Percentiles rank a stretch among this genome's conserved stretches.
Evolutionary conservation across 2,329 filamentous ascomycete genomes (phyloP).

Genomic region (Periconia sp.): DNA sequence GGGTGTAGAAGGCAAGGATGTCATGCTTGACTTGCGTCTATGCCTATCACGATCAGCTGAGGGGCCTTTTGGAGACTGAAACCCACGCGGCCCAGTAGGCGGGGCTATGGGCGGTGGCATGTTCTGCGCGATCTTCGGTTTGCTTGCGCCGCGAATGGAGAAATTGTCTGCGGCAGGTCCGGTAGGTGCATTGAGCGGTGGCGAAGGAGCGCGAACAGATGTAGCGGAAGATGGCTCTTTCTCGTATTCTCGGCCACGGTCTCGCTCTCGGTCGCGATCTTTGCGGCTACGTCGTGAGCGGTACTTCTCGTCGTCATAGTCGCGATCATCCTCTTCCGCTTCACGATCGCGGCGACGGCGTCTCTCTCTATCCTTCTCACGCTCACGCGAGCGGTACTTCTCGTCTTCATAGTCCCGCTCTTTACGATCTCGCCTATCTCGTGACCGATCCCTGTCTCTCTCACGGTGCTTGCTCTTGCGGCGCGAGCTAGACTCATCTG

Average conservation of each 20-base stretch:
- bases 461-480: slow-evolving; percentile 45
- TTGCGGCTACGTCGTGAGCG: slow-evolving; percentile 50
- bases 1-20: slow-evolving; percentile 8
- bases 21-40: slow-evolving; percentile 12
- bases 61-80: slow-evolving; percentile 45
- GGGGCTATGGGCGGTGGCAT: slow-evolving; percentile 41
- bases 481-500: slow-evolving; percentile 32
- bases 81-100: slow-evolving; percentile 43
- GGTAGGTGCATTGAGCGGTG: slow-evolving; percentile 41
- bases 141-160: slow-evolving; percentile 53
- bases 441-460: slow-evolving; percentile 62
- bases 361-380: slow-evolving; percentile 49
- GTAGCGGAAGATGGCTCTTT: slow-evolving; percentile 17
- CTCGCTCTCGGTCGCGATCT: slow-evolving; percentile 49
- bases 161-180: slow-evolving; percentile 53
- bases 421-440: slow-evolving; percentile 52
- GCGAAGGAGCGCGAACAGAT: slow-evolving; percentile 28
- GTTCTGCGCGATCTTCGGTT: slow-evolving; percentile 29
- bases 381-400: slow-evolving; percentile 45
- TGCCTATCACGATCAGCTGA: slow-evolving; percentile 42
- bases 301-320: slow-evolving; percentile 47
- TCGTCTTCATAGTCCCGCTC: slow-evolving; percentile 52
- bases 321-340: slow-evolving; percentile 40
- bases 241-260: slow-evolving; percentile 37
- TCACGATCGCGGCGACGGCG: slow-evolving; percentile 59